These are phyloP conservation scores for Achaetomium macrosporum DNA, from an alignment of 2,329 filamentous ascomycete species.

Conservation along the genomic window DNA sequence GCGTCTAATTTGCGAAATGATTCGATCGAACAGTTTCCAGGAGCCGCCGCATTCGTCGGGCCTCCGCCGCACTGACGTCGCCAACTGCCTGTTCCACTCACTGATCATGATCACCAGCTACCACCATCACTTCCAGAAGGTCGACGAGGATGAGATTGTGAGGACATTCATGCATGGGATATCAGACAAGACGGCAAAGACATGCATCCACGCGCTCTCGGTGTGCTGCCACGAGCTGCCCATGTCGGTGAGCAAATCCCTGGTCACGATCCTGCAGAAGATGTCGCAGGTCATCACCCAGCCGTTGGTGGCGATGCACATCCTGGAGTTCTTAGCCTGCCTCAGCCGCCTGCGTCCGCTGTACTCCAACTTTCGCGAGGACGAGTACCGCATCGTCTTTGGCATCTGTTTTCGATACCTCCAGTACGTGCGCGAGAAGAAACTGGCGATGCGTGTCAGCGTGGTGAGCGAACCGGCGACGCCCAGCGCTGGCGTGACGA, in stretches of 20 bases:
- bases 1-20: conserved; percentile 72
- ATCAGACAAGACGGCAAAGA: conserved; percentile 80
- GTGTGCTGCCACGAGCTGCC: conserved; percentile 95
- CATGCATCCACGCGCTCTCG: conserved; percentile 89
- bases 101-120: conserved; percentile 88
- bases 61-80: conserved; percentile 80
- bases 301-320: conserved; percentile 84
- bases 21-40: conserved; percentile 69
- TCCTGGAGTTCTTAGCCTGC: conserved; percentile 89
- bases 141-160: conserved; percentile 84
- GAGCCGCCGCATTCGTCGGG: conserved; percentile 77
- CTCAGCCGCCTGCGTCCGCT: conserved; percentile 78
- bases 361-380: conserved; percentile 82
- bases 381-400: conserved; percentile 91
- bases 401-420: conserved; percentile 92
- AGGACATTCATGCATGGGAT: conserved; percentile 82
- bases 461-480: conserved; percentile 39
- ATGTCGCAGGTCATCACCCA: conserved; percentile 97
- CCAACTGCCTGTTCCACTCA: conserved; percentile 80
- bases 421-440: conserved; percentile 73
- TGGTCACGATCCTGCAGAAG: conserved; percentile 81
- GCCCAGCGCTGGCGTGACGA: conserved; percentile 18
- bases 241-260: conserved; percentile 74
- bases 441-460: conserved; percentile 42
- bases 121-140: conserved; percentile 74